Evolutionary conservation across 2,329 filamentous ascomycete species (phyloP).

Genomic region (Xylaria polymorpha): DNA sequence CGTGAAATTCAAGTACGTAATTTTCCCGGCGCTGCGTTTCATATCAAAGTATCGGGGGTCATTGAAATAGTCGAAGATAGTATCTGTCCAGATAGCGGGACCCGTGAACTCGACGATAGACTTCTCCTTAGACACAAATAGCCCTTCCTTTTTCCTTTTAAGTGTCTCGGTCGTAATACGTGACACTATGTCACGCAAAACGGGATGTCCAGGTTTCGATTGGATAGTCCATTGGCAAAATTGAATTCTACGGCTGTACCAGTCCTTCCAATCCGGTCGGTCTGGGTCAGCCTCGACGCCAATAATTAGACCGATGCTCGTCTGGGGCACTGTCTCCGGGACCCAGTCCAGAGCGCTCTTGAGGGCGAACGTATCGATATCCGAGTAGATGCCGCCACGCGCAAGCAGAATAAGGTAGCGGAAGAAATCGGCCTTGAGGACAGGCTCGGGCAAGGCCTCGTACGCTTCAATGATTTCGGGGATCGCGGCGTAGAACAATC

Average conservation of each 20-base stretch:
- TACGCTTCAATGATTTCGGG: conserved; percentile 85
- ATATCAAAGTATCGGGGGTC: conserved; percentile 89
- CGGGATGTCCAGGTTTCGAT: conserved; percentile 91
- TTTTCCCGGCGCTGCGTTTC: conserved; percentile 73
- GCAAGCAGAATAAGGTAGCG: conserved; percentile 75
- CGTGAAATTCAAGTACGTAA: conserved; percentile 90
- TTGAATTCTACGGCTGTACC: conserved; percentile 96
- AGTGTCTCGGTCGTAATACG: conserved; percentile 87
- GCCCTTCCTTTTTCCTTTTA: conserved; percentile 71
- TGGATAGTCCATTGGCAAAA: conserved; percentile 99
- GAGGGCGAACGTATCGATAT: conserved; percentile 91
- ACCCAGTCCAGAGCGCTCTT: conserved; percentile 90
- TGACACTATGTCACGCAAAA: conserved; percentile 86
- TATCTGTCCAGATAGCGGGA: conserved; percentile 93
- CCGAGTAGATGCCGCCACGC: conserved; percentile 78
- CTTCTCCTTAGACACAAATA: conserved; percentile 67
- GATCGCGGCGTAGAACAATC: conserved; percentile 85
- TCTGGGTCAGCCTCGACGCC: conserved; percentile 98
- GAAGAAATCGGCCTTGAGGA: conserved; percentile 84
- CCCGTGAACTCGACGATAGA: conserved; percentile 94
- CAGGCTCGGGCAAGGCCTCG: conserved; percentile 75
- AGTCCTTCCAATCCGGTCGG: conserved; percentile 89
- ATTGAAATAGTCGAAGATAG: conserved; percentile 93
- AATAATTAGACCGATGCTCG: conserved; percentile 85
- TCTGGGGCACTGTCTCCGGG: conserved; percentile 78